These are phyloP conservation scores for Sclerotinia minor DNA, from an alignment of 2,329 filamentous ascomycete genomes.

Conservation along the genomic window DNA sequence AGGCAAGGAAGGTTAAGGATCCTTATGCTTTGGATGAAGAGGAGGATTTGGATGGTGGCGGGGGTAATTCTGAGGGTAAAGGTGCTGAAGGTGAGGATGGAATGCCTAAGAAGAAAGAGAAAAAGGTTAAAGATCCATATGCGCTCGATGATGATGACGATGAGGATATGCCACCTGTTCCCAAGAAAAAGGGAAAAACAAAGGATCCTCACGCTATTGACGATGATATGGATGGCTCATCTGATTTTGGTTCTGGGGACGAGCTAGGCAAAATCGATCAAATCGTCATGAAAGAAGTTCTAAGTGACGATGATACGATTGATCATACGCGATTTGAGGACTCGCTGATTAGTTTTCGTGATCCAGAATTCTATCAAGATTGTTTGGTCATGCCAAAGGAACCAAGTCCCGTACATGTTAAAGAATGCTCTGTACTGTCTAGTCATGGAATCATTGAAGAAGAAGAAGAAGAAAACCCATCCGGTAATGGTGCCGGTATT, in stretches of 20 bases:
- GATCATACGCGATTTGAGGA: slow-evolving; percentile 17
- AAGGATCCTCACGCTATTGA: background rate
- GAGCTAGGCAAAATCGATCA: slow-evolving; percentile 11
- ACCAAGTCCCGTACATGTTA: slow-evolving; percentile 11
- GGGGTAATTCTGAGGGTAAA: background rate
- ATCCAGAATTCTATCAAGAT: slow-evolving; percentile 38
- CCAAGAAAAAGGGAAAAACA: slow-evolving; percentile 9
- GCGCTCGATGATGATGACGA: slow-evolving; percentile 20
- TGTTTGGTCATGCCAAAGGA: slow-evolving; percentile 29
- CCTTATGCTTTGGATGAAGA: slow-evolving; percentile 21
- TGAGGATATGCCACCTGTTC: background rate
- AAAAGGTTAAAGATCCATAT: slow-evolving; percentile 16
- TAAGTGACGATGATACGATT: slow-evolving; percentile 17
- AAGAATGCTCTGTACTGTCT: slow-evolving; percentile 14
- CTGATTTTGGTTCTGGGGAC: slow-evolving; percentile 12
- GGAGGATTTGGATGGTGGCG: slow-evolving; percentile 5
- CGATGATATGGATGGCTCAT: slow-evolving; percentile 17
- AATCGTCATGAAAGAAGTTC: slow-evolving; percentile 18
- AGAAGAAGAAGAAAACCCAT: background rate
- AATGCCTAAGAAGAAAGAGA: slow-evolving; percentile 8
- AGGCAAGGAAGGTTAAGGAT: slow-evolving; percentile 12
- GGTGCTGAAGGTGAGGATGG: background rate
- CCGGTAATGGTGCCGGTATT: background rate
- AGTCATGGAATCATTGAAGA: slow-evolving; percentile 21
- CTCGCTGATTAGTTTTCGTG: slow-evolving; percentile 30